Conservation (phyloP, 257 asterid species). For the Solanum pinnatisectum region DNA sequence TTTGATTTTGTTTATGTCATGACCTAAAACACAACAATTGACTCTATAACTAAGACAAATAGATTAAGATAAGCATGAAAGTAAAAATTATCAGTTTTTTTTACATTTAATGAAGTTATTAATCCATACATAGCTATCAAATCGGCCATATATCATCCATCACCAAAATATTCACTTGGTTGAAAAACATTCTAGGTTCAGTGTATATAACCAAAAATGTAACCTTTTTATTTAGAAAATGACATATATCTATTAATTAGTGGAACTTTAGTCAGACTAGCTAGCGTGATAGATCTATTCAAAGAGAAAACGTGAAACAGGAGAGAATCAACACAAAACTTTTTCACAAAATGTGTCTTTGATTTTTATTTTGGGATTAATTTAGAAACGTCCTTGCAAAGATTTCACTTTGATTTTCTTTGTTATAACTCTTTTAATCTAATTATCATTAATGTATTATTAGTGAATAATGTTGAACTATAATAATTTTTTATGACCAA, state of each 20-base stretch:
- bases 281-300: not conserved
- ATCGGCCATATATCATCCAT: not conserved
- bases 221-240: not conserved
- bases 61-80: not conserved
- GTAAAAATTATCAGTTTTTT: not conserved
- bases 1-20: constrained; percentile 5
- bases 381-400: not conserved
- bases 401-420: not conserved
- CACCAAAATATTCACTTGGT: not conserved
- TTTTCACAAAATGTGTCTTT: not conserved
- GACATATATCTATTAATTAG: not conserved
- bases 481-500: not conserved
- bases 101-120: not conserved
- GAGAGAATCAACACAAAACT: not conserved
- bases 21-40: not conserved
- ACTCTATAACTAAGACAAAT: not conserved
- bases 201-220: not conserved
- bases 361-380: not conserved
- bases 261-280: not conserved
- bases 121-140: not conserved
- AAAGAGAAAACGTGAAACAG: not conserved
- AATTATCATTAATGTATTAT: not conserved
- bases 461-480: not conserved
- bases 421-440: not conserved
- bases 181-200: not conserved